Conservation (phyloP, 1,139 yeast genomes). For the Pichia sp. region DNA sequence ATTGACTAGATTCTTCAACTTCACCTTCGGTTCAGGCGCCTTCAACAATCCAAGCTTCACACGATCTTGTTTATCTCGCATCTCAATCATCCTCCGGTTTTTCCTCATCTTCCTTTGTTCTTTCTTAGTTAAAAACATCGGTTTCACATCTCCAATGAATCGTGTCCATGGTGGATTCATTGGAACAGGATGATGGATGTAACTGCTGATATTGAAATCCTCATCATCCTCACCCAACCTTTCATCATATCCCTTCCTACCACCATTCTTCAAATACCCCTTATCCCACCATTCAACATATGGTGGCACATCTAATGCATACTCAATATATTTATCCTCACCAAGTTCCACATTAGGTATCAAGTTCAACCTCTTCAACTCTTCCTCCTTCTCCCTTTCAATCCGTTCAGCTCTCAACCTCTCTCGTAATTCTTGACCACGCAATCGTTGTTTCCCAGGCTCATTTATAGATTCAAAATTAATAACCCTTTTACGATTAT, state of each 20-base stretch:
- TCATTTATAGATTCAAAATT: too few species aligned
- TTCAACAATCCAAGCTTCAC: slow-evolving; percentile 77
- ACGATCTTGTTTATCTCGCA: slow-evolving; percentile 69
- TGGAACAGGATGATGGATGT: slow-evolving; percentile 70
- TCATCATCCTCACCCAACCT: not conserved
- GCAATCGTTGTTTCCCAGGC: too few species aligned
- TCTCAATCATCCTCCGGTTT: slow-evolving; percentile 56
- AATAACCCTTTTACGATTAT: too few species aligned
- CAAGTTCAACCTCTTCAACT: slow-evolving; percentile 31
- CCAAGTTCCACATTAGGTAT: slow-evolving; percentile 41
- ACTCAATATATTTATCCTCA: slow-evolving; percentile 34
- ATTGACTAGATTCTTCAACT: slow-evolving; percentile 73
- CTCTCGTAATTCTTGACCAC: slow-evolving; percentile 47
- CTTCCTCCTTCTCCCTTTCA: slow-evolving; percentile 16
- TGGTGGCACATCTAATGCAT: slow-evolving; percentile 46
- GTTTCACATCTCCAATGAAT: slow-evolving; percentile 32
- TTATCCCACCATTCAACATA: slow-evolving; percentile 80
- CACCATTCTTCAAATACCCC: slow-evolving; percentile 33
- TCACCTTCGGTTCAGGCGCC: slow-evolving; percentile 87
- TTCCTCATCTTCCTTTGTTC: slow-evolving; percentile 73
- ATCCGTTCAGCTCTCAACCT: slow-evolving; percentile 30
- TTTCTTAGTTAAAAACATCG: slow-evolving; percentile 61
- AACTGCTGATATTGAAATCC: slow-evolving; percentile 36
- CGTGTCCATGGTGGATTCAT: slow-evolving; percentile 49
- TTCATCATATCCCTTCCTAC: slow-evolving; percentile 25